Conservation (phyloP, 352 stramenopile genomes). For the Saprolegnia diclina region DNA sequence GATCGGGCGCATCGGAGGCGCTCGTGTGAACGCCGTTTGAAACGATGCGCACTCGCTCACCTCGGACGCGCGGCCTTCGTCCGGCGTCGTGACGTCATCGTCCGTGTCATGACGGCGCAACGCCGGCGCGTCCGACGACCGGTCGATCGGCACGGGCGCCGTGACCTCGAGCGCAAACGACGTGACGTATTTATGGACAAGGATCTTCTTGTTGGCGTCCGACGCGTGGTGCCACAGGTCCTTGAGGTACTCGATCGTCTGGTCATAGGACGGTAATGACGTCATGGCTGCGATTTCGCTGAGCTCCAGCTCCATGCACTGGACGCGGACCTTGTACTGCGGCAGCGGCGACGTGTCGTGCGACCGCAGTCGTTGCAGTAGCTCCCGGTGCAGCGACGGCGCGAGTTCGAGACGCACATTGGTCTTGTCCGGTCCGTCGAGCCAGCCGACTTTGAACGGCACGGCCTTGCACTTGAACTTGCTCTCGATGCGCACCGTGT, state of each 20-base stretch:
- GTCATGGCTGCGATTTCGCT: background rate
- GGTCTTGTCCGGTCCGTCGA: background rate
- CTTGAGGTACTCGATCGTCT: slow-evolving; percentile 10
- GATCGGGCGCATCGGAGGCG: slow-evolving; percentile 20
- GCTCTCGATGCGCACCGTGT: slow-evolving; percentile 21
- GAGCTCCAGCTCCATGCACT: slow-evolving; percentile 15
- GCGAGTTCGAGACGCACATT: slow-evolving; percentile 12
- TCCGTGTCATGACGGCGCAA: background rate
- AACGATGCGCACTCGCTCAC: slow-evolving; percentile 21
- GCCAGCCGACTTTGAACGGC: slow-evolving; percentile 10
- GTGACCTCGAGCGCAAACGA: slow-evolving; percentile 6
- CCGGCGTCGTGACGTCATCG: background rate
- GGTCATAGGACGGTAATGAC: background rate
- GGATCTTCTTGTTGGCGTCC: slow-evolving; percentile 2
- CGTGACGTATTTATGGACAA: slow-evolving; percentile 21
- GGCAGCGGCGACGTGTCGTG: background rate
- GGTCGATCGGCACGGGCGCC: background rate
- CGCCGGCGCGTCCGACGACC: background rate
- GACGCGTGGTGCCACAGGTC: slow-evolving; percentile 12
- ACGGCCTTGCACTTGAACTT: slow-evolving; percentile 22
- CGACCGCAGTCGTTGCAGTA: background rate
- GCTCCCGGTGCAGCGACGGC: slow-evolving; percentile 3
- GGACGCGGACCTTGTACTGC: slow-evolving; percentile 19
- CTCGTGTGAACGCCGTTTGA: slow-evolving; percentile 15
- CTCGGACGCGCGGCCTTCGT: background rate